Percentiles rank a stretch among this genome's conserved stretches.
Conservation (phyloP, 495 filamentous ascomycete species). For the Acidiella bohemica region DNA sequence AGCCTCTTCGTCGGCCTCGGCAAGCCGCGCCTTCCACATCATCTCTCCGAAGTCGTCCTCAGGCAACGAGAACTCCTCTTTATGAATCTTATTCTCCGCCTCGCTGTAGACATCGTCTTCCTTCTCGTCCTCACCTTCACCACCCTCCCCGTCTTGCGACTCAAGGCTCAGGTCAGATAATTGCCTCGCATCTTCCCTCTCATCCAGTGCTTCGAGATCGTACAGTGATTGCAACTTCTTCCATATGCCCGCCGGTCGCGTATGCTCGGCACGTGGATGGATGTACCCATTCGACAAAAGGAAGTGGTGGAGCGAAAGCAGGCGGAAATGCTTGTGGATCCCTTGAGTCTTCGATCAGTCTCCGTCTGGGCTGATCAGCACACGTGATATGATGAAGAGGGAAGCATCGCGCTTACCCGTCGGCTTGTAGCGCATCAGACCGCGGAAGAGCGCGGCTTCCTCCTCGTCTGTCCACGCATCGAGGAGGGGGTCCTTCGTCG, state of each 20-base stretch:
- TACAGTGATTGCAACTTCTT: conserved; percentile 70
- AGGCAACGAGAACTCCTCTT: conserved; percentile 57
- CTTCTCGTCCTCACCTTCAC: conserved; percentile 50
- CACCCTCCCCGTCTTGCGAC: neutral
- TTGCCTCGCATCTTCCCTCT: conserved; percentile 42
- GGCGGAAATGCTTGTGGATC: conserved; percentile 95
- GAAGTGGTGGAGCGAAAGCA: conserved; percentile 76
- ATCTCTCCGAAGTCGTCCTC: conserved; percentile 60
- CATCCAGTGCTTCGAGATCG: conserved; percentile 78
- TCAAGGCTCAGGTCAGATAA: conserved; percentile 14
- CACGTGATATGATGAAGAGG: no score
- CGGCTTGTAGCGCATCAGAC: conserved; percentile 82
- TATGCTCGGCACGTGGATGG: conserved; percentile 52
- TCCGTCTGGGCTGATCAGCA: no score
- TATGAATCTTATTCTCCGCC: conserved; percentile 33
- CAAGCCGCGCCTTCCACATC: conserved; percentile 55
- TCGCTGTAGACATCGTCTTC: conserved; percentile 19
- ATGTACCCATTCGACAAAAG: conserved; percentile 79
- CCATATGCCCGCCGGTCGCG: conserved; percentile 83
- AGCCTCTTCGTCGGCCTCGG: conserved; percentile 32
- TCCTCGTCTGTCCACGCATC: conserved; percentile 94
- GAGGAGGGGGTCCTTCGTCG: conserved; percentile 36
- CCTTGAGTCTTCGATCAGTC: conserved; percentile 50
- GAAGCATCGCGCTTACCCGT: conserved; percentile 44
- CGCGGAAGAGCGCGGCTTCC: conserved; percentile 80